These are phyloP conservation scores for Tetrapisispora taiwanensis DNA, from an alignment of 805 yeast genomes.

Conservation along the genomic window DNA sequence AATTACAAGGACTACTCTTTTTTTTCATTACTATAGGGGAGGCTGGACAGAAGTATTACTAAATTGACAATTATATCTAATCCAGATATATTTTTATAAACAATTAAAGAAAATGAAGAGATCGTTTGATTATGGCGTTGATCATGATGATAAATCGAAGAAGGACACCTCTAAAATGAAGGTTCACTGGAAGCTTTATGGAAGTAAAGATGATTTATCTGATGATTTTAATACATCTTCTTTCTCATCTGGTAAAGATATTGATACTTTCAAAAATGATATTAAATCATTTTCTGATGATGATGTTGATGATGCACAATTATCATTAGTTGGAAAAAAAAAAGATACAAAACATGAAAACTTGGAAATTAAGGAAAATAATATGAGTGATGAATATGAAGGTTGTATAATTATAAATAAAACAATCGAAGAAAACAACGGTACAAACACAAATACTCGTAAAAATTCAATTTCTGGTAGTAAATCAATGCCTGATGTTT, in stretches of 20 bases:
- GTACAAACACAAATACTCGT: neutral
- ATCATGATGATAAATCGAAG: neutral
- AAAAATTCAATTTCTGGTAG: neutral
- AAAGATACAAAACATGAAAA: neutral
- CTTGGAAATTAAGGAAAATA: neutral
- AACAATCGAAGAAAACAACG: neutral
- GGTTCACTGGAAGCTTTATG: conserved; percentile 2
- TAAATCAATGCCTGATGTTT: conserved; percentile 4
- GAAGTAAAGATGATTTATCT: neutral
- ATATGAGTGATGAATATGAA: neutral
- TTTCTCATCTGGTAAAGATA: neutral
- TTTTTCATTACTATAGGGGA: no score
- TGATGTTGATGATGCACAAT: neutral
- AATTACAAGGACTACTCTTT: no score
- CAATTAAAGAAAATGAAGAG: neutral
- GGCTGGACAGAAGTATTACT: no score
- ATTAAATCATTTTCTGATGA: neutral
- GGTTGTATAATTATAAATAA: conserved; percentile 3
- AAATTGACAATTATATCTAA: no score
- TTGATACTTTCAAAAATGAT: neutral
- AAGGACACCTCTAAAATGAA: neutral
- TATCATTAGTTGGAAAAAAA: neutral
- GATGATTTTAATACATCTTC: neutral
- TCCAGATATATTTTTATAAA: no score
- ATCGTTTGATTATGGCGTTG: neutral